These are phyloP conservation scores for Arthrobotrys musiformis DNA, from an alignment of 2,329 filamentous ascomycete genomes.

Conservation along the genomic window DNA sequence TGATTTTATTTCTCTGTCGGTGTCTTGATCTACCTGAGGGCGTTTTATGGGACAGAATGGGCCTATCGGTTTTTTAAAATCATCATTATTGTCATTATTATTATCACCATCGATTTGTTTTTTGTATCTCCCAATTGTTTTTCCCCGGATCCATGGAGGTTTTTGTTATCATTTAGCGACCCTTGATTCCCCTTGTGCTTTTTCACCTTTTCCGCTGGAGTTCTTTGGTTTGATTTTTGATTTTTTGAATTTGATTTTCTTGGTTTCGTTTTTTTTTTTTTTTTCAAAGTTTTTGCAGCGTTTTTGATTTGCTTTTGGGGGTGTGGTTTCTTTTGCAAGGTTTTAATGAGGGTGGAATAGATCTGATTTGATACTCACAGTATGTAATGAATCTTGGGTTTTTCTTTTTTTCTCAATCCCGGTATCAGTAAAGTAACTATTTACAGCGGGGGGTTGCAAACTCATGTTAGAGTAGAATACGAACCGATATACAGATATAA, in stretches of 20 bases:
- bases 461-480: not conserved
- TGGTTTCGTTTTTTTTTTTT: not conserved
- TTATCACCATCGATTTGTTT: constrained; percentile 7
- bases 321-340: not conserved
- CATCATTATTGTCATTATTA: not conserved
- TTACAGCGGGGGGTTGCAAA: not conserved
- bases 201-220: constrained; percentile 1
- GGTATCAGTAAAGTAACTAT: not conserved
- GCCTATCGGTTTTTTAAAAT: constrained; percentile 23
- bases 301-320: not conserved
- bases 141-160: constrained; percentile 4
- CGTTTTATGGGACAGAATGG: constrained; percentile 58
- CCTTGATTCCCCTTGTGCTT: constrained; percentile 13
- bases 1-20: constrained; percentile 8
- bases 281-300: not conserved
- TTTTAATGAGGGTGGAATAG: constrained; percentile 32
- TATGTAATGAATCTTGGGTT: constrained; percentile 57
- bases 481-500: constrained; percentile 50
- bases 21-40: constrained; percentile 19
- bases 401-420: constrained; percentile 42
- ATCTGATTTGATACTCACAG: constrained; percentile 47
- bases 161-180: constrained; percentile 20
- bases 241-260: not conserved
- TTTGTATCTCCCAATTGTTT: not conserved
- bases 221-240: constrained; percentile 10